Evolutionary conservation across 805 yeast genomes (phyloP).

Genomic region (Zygosaccharomyces pseudorouxii): DNA sequence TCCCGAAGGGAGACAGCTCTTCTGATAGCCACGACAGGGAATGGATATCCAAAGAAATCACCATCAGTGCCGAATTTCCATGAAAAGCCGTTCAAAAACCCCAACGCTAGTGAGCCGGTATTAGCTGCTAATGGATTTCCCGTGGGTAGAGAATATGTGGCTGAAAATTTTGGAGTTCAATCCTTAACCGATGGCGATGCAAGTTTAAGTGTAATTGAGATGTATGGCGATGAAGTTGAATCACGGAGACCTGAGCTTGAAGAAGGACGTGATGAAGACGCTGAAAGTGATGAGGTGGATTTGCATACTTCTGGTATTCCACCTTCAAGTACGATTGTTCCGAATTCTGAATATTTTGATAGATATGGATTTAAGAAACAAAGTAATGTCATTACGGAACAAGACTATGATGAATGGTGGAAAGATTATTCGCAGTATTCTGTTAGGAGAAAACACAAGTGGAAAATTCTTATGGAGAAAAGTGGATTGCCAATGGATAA

Average conservation of each 20-base stretch:
- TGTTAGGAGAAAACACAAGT: slow-evolving; percentile 63
- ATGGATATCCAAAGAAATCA: slow-evolving; percentile 15
- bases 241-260: slow-evolving; percentile 7
- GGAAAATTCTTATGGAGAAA: slow-evolving; percentile 64
- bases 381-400: slow-evolving; percentile 46
- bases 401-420: slow-evolving; percentile 75
- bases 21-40: slow-evolving; percentile 3
- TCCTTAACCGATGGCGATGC: slow-evolving; percentile 25
- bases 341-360: slow-evolving; percentile 43
- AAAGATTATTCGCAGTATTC: slow-evolving; percentile 57
- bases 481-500: slow-evolving; percentile 53
- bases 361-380: slow-evolving; percentile 83
- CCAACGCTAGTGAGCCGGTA: slow-evolving; percentile 12
- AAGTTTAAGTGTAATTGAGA: slow-evolving; percentile 36
- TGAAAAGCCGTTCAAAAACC: slow-evolving; percentile 5
- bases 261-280: neutral
- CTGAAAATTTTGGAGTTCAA: slow-evolving; percentile 3
- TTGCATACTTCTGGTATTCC: neutral
- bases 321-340: slow-evolving; percentile 3
- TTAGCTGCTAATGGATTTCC: slow-evolving; percentile 3
- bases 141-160: neutral
- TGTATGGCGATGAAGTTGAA: slow-evolving; percentile 34
- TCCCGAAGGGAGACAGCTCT: neutral
- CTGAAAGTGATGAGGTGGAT: slow-evolving; percentile 10
- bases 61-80: slow-evolving; percentile 25